phyloP scores from a whole-genome alignment of 2,329 filamentous ascomycete species.

The Verticillium longisporum region DNA sequence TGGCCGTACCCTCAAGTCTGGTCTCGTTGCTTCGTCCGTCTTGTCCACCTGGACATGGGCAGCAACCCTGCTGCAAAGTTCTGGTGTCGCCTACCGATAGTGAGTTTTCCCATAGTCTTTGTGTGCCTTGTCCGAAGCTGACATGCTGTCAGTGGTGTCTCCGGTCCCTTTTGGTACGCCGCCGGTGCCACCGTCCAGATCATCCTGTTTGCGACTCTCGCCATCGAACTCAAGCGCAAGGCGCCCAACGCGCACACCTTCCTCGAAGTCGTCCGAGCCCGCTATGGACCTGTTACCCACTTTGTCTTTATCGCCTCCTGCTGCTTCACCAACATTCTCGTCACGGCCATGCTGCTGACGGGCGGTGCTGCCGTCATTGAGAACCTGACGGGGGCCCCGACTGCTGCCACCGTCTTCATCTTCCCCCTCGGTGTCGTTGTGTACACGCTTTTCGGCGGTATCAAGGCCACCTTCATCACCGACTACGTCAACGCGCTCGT shows the following conservation, averaged over 20 bases:
- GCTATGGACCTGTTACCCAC: slow-evolving; percentile 68
- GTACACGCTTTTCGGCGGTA: slow-evolving; percentile 71
- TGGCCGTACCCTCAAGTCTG: slow-evolving; percentile 81
- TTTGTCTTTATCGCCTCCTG: slow-evolving; percentile 76
- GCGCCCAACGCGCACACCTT: slow-evolving; percentile 84
- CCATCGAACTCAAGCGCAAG: slow-evolving; percentile 81
- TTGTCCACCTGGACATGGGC: slow-evolving; percentile 94
- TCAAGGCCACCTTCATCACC: slow-evolving; percentile 83
- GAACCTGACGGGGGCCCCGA: slow-evolving; percentile 32
- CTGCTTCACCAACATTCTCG: slow-evolving; percentile 71
- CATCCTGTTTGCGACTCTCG: slow-evolving; percentile 80
- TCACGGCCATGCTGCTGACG: slow-evolving; percentile 83
- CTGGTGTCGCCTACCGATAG: slow-evolving; percentile 77
- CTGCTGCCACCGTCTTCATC: slow-evolving; percentile 77
- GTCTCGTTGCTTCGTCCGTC: slow-evolving; percentile 81
- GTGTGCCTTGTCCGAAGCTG: neutral
- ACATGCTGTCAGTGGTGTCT: slow-evolving; percentile 38
- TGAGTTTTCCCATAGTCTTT: neutral
- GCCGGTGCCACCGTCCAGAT: slow-evolving; percentile 79
- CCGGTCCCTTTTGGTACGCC: slow-evolving; percentile 55
- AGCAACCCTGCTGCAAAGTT: slow-evolving; percentile 71
- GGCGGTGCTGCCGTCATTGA: slow-evolving; percentile 48
- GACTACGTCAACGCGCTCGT: slow-evolving; percentile 85
- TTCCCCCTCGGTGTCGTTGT: slow-evolving; percentile 68
- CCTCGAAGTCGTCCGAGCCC: slow-evolving; percentile 73